phyloP scores from a whole-genome alignment of 192 early-diverging fungal genomes.

The Backusella macrospora region DNA sequence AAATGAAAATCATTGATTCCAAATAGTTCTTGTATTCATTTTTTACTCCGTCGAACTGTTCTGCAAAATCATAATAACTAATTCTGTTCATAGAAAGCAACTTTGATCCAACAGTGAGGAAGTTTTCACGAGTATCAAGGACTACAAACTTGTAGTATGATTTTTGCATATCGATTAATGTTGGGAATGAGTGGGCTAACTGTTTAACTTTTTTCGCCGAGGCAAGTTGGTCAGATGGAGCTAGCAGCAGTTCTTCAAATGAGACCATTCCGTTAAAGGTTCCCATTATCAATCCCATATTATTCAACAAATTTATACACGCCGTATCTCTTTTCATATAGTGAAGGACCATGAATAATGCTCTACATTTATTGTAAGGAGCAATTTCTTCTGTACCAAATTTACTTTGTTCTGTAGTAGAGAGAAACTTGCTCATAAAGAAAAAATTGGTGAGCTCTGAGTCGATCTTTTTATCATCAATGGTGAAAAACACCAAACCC shows the following conservation, averaged over 20 bases:
- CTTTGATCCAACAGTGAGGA: not conserved
- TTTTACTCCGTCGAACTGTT: constrained; percentile 1
- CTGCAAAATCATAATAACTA: constrained; percentile 8
- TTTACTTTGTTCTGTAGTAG: not conserved
- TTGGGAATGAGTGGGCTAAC: not conserved
- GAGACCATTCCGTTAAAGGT: not conserved
- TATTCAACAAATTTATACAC: not conserved
- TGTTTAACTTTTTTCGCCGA: not conserved
- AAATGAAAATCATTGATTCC: not conserved
- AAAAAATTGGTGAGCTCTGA: not conserved
- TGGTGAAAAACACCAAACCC: not conserved
- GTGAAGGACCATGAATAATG: constrained; percentile 7
- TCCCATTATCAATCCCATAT: not conserved
- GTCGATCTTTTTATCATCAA: not conserved
- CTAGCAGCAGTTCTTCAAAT: not conserved
- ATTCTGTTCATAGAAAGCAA: not conserved
- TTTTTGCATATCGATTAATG: not conserved
- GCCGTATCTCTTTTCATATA: not conserved
- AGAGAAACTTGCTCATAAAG: not conserved
- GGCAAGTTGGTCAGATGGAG: not conserved
- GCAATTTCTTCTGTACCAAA: not conserved
- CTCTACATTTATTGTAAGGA: not conserved
- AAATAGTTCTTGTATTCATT: constrained; percentile 2
- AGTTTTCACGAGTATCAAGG: not conserved
- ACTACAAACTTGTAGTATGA: constrained; percentile 5